Evolutionary conservation across 225 moss, liverwort and hornwort species (phyloP).

Genomic region (Pseudoscleropodium purum): DNA sequence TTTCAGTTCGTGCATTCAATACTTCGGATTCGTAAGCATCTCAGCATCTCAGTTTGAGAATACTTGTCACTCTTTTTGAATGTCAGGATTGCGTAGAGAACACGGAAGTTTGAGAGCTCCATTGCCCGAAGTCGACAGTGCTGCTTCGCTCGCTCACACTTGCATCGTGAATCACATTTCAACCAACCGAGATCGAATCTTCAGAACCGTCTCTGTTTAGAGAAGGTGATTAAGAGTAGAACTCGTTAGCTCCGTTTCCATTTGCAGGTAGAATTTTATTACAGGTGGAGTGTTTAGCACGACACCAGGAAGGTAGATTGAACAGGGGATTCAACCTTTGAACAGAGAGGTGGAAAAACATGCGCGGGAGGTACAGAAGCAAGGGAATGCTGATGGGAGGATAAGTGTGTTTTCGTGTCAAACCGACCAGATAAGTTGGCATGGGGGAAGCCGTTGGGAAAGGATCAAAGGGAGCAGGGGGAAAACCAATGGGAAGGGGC

Average conservation of each 20-base stretch:
- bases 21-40: not conserved
- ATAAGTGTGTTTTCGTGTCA: not conserved
- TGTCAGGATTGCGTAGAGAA: not conserved
- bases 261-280: not conserved
- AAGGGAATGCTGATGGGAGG: not conserved
- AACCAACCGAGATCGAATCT: not conserved
- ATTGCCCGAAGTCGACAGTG: not conserved
- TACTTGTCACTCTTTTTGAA: not conserved
- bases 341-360: not conserved
- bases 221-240: not conserved
- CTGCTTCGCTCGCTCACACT: not conserved
- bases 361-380: not conserved
- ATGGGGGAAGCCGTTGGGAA: slow-evolving; percentile 16
- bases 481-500: slow-evolving; percentile 4
- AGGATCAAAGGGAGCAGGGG: slow-evolving; percentile 7
- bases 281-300: not conserved
- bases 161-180: not conserved
- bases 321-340: not conserved
- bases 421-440: not conserved
- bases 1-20: not conserved
- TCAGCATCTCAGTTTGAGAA: not conserved
- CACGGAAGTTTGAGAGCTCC: not conserved
- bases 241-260: not conserved
- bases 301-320: not conserved
- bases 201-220: not conserved